These are phyloP conservation scores for Zymoseptoria tritici DNA, from an alignment of 2,329 filamentous ascomycete genomes.

Conservation along the genomic window DNA sequence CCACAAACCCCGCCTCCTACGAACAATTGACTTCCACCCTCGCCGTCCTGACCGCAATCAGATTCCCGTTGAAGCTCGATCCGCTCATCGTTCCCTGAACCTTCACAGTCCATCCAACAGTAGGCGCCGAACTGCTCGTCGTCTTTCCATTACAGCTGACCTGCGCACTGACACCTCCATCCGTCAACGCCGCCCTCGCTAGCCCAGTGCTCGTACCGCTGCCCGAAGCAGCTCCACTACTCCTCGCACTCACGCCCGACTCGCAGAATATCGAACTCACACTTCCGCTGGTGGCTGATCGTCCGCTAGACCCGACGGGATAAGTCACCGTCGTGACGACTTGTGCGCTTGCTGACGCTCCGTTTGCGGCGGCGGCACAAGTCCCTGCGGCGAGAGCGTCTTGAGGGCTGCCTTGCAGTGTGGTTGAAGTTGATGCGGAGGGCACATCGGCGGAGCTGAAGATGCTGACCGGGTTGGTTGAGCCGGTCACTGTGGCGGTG, in stretches of 20 bases:
- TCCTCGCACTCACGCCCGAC: conserved; percentile 6
- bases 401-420: conserved; percentile 1
- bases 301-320: conserved; percentile 3
- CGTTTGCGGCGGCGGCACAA: conserved; percentile 7
- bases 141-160: conserved; percentile 6
- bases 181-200: conserved; percentile 6
- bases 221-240: conserved; percentile 1
- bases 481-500: conserved; percentile 5
- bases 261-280: conserved; percentile 7
- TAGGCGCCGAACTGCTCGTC: not conserved
- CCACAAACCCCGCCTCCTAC: not conserved
- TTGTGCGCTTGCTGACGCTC: conserved; percentile 4
- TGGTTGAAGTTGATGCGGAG: conserved; percentile 1
- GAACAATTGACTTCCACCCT: conserved; percentile 5
- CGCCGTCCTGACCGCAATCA: conserved; percentile 4
- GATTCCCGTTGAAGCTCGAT: conserved; percentile 3
- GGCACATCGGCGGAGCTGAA: not conserved
- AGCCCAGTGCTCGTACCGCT: conserved; percentile 3
- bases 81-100: conserved; percentile 1
- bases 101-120: not conserved
- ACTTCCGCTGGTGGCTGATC: conserved; percentile 2
- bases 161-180: conserved; percentile 5
- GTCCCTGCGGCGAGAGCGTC: conserved; percentile 8
- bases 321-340: conserved; percentile 6
- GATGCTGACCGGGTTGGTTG: conserved; percentile 3